Conservation (phyloP, 2,329 filamentous ascomycete genomes). For the Pseudogymnoascus sp. region DNA sequence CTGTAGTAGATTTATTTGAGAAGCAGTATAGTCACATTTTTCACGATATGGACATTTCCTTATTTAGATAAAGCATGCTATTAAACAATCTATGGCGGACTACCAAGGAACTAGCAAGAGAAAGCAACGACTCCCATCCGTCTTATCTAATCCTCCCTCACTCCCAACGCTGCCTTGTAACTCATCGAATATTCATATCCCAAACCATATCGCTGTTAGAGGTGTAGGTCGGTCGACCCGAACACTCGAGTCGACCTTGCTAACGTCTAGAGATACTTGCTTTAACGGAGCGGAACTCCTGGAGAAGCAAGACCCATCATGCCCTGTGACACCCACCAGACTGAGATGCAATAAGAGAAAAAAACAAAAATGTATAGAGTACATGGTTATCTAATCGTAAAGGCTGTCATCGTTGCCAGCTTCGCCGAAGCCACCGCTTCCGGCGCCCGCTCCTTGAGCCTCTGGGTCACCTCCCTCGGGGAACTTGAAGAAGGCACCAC, state of each 20-base stretch:
- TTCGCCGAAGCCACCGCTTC: constrained; percentile 65
- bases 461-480: constrained; percentile 56
- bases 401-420: constrained; percentile 93
- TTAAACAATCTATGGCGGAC: constrained; percentile 8
- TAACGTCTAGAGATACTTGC: constrained; percentile 4
- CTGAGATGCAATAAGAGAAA: constrained; percentile 14
- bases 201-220: constrained; percentile 6
- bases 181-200: constrained; percentile 8
- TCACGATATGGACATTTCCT: neutral
- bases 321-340: constrained; percentile 7
- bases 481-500: constrained; percentile 98
- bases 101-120: neutral
- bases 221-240: neutral
- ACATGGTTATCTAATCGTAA: constrained; percentile 63
- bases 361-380: constrained; percentile 23
- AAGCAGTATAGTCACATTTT: neutral
- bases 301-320: constrained; percentile 8
- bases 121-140: constrained; percentile 8
- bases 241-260: neutral
- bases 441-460: constrained; percentile 56
- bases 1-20: neutral
- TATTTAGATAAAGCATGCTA: constrained; percentile 8
- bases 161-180: constrained; percentile 7
- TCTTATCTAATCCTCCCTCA: constrained; percentile 1
- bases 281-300: neutral